Base-by-base conservation (phyloP, 2,329 filamentous ascomycete genomes). In the Teratosphaeria gauchensis region DNA sequence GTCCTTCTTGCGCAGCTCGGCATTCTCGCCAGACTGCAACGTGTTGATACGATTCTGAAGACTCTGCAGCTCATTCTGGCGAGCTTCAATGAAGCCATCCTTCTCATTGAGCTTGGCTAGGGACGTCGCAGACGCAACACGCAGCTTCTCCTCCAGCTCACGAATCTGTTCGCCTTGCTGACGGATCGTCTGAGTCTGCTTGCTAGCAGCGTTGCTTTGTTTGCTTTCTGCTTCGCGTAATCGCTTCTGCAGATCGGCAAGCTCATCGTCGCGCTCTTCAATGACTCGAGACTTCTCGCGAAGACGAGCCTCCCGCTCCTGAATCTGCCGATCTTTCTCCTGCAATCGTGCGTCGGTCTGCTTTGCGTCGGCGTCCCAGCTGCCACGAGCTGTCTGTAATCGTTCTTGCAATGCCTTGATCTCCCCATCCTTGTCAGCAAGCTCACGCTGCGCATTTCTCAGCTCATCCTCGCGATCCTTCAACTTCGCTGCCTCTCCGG, bases 211-310 rank as follows among this genome's bases (percentile, higher is more conserved):
- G 28, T 71, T 66, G 54, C 68, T 67, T 51, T 67, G 63, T 8
- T 61, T 62, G 46, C 57, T 60, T 55, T 71, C 69, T 4, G 65
- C 66, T 5, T 65, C 60, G 7, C 69, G 65, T 16, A 72, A 59
- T 16, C 65, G 59, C 56, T 67, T 66, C 58, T 71, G 67, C n/a
- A 74, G 62, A 54, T 72, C 66, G 2, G 60, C 63, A 12, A 91
- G 76, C 64, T 90, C 85, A 61, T 92, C 88, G 55, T 94, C 88
- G 21, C 84, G 84, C 62, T 90, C 84, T 54, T 87, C 85, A 42
- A 95, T 81, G 1, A 84, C 71, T 2, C 85, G 83, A 59, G 92
- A 87, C 69, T 90, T 92, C 62, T 90, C 86, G 51, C 88, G 83
- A 12, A 92, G 71, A 8, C 90, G 85, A 4, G 84, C 83, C 72